Percentiles rank a stretch among this genome's conserved stretches.
Evolutionary conservation across 1,284 basidiomycete genomes (phyloP).

Genomic region (Cutaneotrichosporon daszewskae): DNA sequence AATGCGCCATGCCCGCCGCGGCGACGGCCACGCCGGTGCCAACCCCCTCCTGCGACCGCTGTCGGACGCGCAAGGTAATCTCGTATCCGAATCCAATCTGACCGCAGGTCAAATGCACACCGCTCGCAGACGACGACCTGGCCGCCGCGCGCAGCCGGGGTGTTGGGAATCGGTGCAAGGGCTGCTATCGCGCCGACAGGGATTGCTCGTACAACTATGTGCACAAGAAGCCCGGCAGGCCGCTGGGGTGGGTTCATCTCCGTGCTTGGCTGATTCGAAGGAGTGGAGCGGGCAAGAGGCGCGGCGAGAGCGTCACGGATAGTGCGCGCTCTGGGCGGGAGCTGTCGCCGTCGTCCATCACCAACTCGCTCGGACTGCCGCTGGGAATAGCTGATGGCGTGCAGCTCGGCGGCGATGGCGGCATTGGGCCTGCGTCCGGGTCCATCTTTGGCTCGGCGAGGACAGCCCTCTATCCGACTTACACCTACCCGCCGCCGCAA

Average conservation of each 20-base stretch:
- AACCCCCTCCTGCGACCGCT: conserved; percentile 8
- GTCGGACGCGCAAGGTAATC: conserved; percentile 5
- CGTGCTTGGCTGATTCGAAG: too few species aligned
- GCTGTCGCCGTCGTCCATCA: background rate
- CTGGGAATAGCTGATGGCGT: background rate
- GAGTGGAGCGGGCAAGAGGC: too few species aligned
- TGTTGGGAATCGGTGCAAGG: conserved; percentile 3
- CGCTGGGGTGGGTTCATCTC: conserved; percentile 12
- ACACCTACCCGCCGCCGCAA: background rate
- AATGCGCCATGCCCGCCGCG: background rate
- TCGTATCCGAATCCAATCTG: background rate
- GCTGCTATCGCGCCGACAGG: conserved; percentile 7
- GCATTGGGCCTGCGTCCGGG: conserved; percentile 5
- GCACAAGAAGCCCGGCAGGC: conserved; percentile 17
- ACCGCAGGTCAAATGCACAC: conserved; percentile 6
- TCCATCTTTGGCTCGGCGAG: conserved; percentile 14
- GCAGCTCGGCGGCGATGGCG: background rate
- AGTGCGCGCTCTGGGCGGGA: too few species aligned
- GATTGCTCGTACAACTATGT: conserved; percentile 13
- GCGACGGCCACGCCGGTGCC: background rate
- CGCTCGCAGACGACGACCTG: background rate
- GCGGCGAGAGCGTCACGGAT: too few species aligned
- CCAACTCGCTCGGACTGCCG: background rate
- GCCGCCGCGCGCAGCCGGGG: background rate
- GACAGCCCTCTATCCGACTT: background rate